A percentile compares a stretch with the other conserved stretches of the same genome.
Evolutionary conservation across 441 rosid species (phyloP).

Genomic region (Populus hybrid): DNA sequence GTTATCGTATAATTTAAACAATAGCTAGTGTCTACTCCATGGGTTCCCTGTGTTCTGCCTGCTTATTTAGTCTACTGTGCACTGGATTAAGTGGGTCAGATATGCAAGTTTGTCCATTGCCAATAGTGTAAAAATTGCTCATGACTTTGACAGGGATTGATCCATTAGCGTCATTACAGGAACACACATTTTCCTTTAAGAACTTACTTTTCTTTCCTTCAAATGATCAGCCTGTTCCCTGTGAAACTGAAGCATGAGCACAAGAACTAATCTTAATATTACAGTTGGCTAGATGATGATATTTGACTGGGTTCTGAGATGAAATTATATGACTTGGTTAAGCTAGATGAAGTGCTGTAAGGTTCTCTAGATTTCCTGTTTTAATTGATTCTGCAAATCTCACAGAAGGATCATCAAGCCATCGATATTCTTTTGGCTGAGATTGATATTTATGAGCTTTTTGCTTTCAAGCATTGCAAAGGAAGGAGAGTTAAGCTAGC

Average conservation of each 20-base stretch:
- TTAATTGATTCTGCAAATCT: conserved; percentile 21
- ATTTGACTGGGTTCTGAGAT: not conserved
- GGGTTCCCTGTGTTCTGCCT: not conserved
- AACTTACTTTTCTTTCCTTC: not conserved
- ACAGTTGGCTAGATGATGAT: not conserved
- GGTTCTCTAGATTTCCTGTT: conserved; percentile 4
- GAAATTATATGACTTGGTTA: not conserved
- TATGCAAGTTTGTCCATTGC: not conserved
- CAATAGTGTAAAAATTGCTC: not conserved
- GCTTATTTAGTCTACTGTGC: not conserved
- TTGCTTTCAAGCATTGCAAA: conserved; percentile 97
- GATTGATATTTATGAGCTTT: conserved; percentile 97
- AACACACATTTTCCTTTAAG: not conserved
- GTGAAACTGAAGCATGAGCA: conserved; percentile 7
- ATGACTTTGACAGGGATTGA: not conserved
- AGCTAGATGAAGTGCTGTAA: not conserved
- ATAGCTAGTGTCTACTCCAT: not conserved
- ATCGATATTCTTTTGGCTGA: conserved; percentile 97
- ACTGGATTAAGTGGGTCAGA: not conserved
- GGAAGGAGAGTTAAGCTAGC: conserved; percentile 96
- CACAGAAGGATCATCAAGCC: conserved; percentile 97
- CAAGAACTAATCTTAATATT: not conserved
- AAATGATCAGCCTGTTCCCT: not conserved
- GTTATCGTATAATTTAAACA: not conserved
- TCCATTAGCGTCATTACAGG: not conserved